Base-by-base conservation (phyloP, 257 asterid genomes). In the Solanum pennellii region DNA sequence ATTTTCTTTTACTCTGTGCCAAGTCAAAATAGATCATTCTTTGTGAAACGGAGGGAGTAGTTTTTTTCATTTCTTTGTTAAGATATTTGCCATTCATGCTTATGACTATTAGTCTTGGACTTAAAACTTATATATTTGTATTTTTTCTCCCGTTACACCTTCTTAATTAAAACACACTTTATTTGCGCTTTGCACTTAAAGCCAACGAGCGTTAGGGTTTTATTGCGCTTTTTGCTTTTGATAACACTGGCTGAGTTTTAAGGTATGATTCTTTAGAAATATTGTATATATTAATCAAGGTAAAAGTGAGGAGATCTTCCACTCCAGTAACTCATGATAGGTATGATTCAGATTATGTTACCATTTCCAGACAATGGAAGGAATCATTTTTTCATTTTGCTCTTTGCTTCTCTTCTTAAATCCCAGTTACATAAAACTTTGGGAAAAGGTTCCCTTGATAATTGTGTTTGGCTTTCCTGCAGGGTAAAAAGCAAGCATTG, bases 401-500 rank as follows among this genome's bases (percentile, higher is more conserved):
- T 77, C 60, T 25, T 76, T 27, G 37, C 39, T 76, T 41, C 83
- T 6, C 83, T 39, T 76, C 35, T 25, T 27, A 77, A 2, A 21
- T 77, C 39, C 60, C 25, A 27, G 60, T 42, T 42, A 77, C 13
- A 77, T 42, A n/a, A 79, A 79, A 25, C 59, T 79, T 79, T 27
- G 9, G 68, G 84, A 29, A 45, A 79, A 79, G 5, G 41, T 27
- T 45, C 23, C 66, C 25, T 79, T 79, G 84, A 79, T 65, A 14
- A 35, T 21, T 72, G 80, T 73, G 27, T 35, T 73, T 80, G 68
- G 68, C 20, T 45, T 27, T 80, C 42, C 87, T 90, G 85, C 94
- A 95, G 99, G 99, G 99, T 91, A 97, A 92, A 97, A 96, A 95
- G 92, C 97, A 96, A 91, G 93, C 91, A 86, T 77, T 87, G 79